Base-by-base conservation (phyloP, 192 early-diverging fungal genomes). In the Rhizophagus prolifer region DNA sequence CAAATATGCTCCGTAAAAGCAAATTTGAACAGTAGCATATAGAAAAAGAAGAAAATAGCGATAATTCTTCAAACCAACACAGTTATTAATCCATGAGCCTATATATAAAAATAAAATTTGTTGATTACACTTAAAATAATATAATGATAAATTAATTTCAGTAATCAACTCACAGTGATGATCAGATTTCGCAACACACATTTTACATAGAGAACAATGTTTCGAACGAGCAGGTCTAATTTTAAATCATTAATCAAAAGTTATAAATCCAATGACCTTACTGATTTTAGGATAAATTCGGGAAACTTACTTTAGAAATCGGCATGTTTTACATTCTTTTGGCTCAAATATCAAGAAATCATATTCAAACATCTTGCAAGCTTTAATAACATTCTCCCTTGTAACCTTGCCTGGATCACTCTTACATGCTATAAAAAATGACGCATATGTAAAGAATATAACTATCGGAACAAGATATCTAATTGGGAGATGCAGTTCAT, bases 191-290 rank as follows among this genome's bases (percentile, higher is more conserved):
- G 81, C 81, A 14, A 88, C 77, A 76, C 87, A 88, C 41, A 80
- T 81, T 23, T 88, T 84, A 68, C 87, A 88, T 71, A 86, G 61
- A 13, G 87, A 87, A 63, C 87, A 88, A 70, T 88, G 87, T 46
- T 88, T 88, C 10, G 87, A 88, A 7, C 87, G 75, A 38, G 87
- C 87, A 46, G 87, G 87, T 62, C 85, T 88, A 59, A n/a, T 28
- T 41, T 68, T 31, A 21, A 54, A 30, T 4, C 14, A 74, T 38
- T 19, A 31, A 47, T 47, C 14, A 21, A 36, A 38, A 66, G 8
- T 66, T 30, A 14, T 66, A 30, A 66, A 21, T 21, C 9, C 21
- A 66, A 28, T 31, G 25, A 26, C 9, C 9, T 26, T 30, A 66
- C 4, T 21, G 0, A 21, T 34, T 19, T 34, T 6, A 38, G 6